phyloP scores from a whole-genome alignment of 345 rosid genomes.

The Ceriops decandra region DNA sequence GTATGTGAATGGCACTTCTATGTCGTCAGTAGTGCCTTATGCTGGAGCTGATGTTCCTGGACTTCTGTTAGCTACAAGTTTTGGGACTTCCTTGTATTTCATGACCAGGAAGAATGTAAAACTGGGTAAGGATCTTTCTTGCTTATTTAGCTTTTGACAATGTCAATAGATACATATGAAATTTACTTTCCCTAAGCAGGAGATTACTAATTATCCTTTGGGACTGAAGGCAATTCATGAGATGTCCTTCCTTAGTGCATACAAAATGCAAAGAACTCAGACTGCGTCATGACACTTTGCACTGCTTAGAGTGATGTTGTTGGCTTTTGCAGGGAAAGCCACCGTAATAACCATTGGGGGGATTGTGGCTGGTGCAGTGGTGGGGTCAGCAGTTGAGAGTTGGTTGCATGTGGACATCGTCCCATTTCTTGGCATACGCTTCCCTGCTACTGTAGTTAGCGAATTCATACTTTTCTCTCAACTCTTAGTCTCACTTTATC shows the following conservation, averaged over 20 bases:
- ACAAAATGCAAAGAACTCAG: too few species aligned
- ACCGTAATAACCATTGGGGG: constrained; percentile 79
- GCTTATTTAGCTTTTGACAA: neutral
- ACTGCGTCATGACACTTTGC: too few species aligned
- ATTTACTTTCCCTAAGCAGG: too few species aligned
- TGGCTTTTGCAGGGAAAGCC: constrained; percentile 67
- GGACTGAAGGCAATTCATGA: too few species aligned
- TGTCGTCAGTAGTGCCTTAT: constrained; percentile 41
- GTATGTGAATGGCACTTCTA: constrained; percentile 68
- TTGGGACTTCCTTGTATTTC: constrained; percentile 92
- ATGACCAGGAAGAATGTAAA: constrained; percentile 76
- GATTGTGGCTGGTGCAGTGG: constrained; percentile 89
- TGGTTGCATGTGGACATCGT: constrained; percentile 96
- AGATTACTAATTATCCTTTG: too few species aligned
- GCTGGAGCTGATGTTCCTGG: constrained; percentile 87
- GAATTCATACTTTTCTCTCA: constrained; percentile 84
- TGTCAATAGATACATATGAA: too few species aligned
- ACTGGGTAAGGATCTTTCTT: constrained; percentile 51
- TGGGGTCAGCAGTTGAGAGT: constrained; percentile 84
- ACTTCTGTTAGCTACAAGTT: constrained; percentile 66
- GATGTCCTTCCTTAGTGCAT: too few species aligned
- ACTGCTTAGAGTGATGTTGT: neutral
- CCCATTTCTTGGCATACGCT: constrained; percentile 78
- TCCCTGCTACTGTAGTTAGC: constrained; percentile 79
- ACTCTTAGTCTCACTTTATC: constrained; percentile 74